phyloP scores from a whole-genome alignment of 1,284 basidiomycete species.

The Inonotus hispidus region DNA sequence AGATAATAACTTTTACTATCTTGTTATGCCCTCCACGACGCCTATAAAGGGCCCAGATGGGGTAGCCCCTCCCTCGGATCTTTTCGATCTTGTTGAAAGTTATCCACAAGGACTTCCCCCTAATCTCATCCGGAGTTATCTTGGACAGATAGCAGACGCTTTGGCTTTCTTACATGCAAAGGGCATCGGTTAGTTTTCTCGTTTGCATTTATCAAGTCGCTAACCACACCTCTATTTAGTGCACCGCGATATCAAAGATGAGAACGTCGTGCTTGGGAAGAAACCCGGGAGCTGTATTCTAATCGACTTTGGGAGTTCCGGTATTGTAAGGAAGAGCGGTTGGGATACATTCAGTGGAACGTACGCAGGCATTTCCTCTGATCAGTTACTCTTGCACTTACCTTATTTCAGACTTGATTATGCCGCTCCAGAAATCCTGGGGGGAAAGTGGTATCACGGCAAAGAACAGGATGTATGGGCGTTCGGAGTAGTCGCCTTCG shows the following conservation, averaged over 20 bases:
- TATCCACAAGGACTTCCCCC: slow-evolving; percentile 84
- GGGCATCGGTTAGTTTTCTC: slow-evolving; percentile 63
- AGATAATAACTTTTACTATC: slow-evolving; percentile 95
- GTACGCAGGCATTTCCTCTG: slow-evolving; percentile 42
- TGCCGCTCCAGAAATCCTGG: slow-evolving; percentile 93
- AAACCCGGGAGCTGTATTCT: slow-evolving; percentile 73
- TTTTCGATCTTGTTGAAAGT: slow-evolving; percentile 93
- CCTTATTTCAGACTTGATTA: slow-evolving; percentile 73
- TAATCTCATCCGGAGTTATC: slow-evolving; percentile 73
- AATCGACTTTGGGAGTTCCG: slow-evolving; percentile 96
- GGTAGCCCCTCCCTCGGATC: slow-evolving; percentile 63
- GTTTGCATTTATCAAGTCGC: background rate
- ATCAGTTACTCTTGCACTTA: slow-evolving; percentile 10
- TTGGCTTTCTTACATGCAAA: slow-evolving; percentile 87
- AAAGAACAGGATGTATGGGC: slow-evolving; percentile 99
- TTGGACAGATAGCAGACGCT: slow-evolving; percentile 94
- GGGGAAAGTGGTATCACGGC: slow-evolving; percentile 90
- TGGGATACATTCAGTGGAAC: slow-evolving; percentile 98
- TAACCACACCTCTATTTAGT: slow-evolving; percentile 43
- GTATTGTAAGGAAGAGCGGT: slow-evolving; percentile 74
- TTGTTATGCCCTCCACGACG: slow-evolving; percentile 70
- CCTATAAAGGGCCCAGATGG: slow-evolving; percentile 50
- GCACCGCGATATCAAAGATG: slow-evolving; percentile 98
- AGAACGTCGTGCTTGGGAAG: slow-evolving; percentile 85
- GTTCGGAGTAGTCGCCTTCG: slow-evolving; percentile 95